These are phyloP conservation scores for Parathielavia hyrcaniae DNA, from an alignment of 495 filamentous ascomycete species.

Conservation along the genomic window DNA sequence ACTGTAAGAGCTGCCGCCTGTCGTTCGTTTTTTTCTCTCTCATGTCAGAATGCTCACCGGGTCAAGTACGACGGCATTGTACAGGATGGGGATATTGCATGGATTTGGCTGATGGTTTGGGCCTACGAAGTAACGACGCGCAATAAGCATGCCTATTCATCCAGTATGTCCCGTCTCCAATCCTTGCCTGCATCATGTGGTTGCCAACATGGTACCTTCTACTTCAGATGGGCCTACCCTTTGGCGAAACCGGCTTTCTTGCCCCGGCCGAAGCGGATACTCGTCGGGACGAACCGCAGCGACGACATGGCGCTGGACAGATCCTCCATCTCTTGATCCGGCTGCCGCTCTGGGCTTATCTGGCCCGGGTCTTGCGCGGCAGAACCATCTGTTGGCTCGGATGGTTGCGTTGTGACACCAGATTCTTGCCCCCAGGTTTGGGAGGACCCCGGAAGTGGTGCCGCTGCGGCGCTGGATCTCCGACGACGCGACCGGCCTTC, in stretches of 20 bases:
- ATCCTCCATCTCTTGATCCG: slow-evolving; percentile 61
- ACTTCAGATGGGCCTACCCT: slow-evolving; percentile 15
- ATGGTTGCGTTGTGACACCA: not conserved
- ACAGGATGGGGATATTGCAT: not conserved
- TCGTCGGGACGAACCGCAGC: slow-evolving; percentile 73
- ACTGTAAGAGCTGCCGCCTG: slow-evolving; percentile 12
- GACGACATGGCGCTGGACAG: slow-evolving; percentile 76
- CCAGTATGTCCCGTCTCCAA: slow-evolving; percentile 10
- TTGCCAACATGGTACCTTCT: not conserved
- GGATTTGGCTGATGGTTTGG: not conserved
- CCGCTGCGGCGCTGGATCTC: slow-evolving; percentile 37
- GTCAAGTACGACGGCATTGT: not conserved
- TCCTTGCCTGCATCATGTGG: slow-evolving; percentile 13
- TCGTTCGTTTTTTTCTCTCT: not conserved
- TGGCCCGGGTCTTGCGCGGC: slow-evolving; percentile 7
- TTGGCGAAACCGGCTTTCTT: slow-evolving; percentile 45
- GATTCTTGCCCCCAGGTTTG: not conserved
- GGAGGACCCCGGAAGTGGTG: slow-evolving; percentile 11
- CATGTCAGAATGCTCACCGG: slow-evolving; percentile 7
- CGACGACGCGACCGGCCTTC: slow-evolving; percentile 47
- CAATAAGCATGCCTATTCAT: not conserved
- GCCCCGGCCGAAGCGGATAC: slow-evolving; percentile 63
- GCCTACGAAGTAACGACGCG: slow-evolving; percentile 16
- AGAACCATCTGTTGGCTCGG: not conserved
- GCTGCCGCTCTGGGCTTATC: slow-evolving; percentile 21